Base-by-base conservation (phyloP, 2,329 filamentous ascomycete species). In the Clarireedia homoeocarpa region DNA sequence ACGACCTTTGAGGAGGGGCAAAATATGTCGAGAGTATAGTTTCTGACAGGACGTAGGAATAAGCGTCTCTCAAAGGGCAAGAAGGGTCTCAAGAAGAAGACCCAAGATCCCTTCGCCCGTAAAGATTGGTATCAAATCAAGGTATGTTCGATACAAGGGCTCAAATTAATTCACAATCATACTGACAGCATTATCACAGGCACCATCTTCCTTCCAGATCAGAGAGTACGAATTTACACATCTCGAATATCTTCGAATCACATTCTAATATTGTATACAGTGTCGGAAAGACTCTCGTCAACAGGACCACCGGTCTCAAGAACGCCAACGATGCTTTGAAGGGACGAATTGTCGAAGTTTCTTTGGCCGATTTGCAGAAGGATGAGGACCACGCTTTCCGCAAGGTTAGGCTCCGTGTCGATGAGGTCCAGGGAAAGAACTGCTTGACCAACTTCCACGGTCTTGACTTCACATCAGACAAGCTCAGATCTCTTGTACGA, bases 61-160 rank as follows among this genome's bases (percentile, higher is more conserved):
- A 99, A 99, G 91, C 91, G 94, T 84, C 86, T 99, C 82, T 97
- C 94, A 68, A 99, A 99, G 86, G 94, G 94, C 82, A 99, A 97
- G 90, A 99, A 99, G 86, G 92, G 94, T 78, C 84, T 97, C 76
- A 97, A 97, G 90, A 97, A 99, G 92, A 92, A 92, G 82, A 92
- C 91, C 72, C 81, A 87, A 71, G 94, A 99, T 78, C 92, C 94
- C 72, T 97, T 97, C 83, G 84, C 91, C 72, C 89, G 92, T 75
- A 99, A 99, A 85, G 94, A 97, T 77, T 97, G 95, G 89, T 99
- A 91, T 82, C 89, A 87, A 72, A 86, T 99, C 79, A 97, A 97
- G 86, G 87, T 89, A 72, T 67, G 79, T 57, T 54, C 24, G 55
- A 59, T 60, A 45, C 55, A 23, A 34, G 14, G 14, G 12, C 17